These are phyloP conservation scores for Entonaema liquescens DNA, from an alignment of 495 filamentous ascomycete species.

Conservation along the genomic window DNA sequence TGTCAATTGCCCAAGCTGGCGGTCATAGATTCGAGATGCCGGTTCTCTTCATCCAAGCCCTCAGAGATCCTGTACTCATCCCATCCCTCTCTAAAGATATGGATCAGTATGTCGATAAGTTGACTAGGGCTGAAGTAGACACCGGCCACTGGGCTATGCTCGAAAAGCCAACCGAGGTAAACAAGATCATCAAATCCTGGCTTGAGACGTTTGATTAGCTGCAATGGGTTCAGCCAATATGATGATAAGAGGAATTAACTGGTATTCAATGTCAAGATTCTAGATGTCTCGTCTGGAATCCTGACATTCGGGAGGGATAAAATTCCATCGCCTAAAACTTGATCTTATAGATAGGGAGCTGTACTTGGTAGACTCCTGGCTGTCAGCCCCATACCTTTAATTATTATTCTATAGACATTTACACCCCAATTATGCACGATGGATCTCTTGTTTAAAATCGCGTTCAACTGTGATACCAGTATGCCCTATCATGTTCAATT, in stretches of 20 bases:
- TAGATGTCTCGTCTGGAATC: too few relatives aligned
- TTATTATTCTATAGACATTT: not conserved
- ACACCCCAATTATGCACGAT: not conserved
- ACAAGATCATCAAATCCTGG: slow-evolving; percentile 16
- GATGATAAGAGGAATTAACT: not conserved
- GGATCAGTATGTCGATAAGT: not conserved
- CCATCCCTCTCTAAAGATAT: slow-evolving; percentile 5
- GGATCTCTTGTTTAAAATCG: slow-evolving; percentile 31
- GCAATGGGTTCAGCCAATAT: not conserved
- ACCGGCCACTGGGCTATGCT: not conserved
- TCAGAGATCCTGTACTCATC: not conserved
- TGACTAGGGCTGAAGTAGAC: not conserved
- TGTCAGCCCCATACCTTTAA: not conserved
- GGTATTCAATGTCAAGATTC: too few relatives aligned
- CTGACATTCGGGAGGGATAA: too few relatives aligned
- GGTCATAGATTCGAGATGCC: slow-evolving; percentile 20
- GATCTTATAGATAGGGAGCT: too few relatives aligned
- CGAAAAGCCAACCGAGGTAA: not conserved
- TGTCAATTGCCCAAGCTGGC: slow-evolving; percentile 18
- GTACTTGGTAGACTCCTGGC: too few relatives aligned
- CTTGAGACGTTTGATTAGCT: not conserved
- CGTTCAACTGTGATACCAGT: slow-evolving; percentile 29
- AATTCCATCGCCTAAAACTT: too few relatives aligned
- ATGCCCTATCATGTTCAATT: slow-evolving; percentile 12
- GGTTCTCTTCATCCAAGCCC: not conserved